These are phyloP conservation scores for Salvia splendens DNA, from an alignment of 257 asterid genomes.

Conservation along the genomic window DNA sequence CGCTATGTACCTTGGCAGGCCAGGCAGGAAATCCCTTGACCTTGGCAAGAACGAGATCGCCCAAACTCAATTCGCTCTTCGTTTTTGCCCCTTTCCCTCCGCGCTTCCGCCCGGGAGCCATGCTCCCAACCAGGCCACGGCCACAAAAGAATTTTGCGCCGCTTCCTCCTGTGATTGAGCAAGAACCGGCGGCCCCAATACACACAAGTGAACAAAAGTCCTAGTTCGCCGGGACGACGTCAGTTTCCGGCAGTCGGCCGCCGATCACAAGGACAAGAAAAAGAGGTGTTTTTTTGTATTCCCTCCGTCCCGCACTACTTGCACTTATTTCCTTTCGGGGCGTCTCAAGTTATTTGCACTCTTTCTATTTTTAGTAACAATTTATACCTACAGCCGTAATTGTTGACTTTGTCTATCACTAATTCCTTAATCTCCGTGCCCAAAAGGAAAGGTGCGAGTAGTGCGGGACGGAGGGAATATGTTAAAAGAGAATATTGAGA, in stretches of 20 bases:
- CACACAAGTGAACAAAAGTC: slow-evolving; percentile 18
- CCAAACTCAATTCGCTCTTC: slow-evolving; percentile 61
- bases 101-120: slow-evolving; percentile 83
- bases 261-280: slow-evolving; percentile 36
- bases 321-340: no score
- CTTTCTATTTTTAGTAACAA: no score
- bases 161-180: background rate
- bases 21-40: slow-evolving; percentile 91
- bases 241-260: slow-evolving; percentile 29
- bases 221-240: slow-evolving; percentile 28
- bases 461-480: no score
- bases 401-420: no score
- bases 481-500: no score
- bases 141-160: no score
- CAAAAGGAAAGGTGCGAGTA: no score
- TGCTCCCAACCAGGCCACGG: slow-evolving; percentile 11
- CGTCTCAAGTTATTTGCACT: no score
- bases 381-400: no score
- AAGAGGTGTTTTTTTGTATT: slow-evolving; percentile 5
- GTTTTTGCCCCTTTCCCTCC: slow-evolving; percentile 63
- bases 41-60: slow-evolving; percentile 94
- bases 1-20: slow-evolving; percentile 84
- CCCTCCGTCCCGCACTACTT: no score
- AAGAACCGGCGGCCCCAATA: background rate
- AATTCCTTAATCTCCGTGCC: no score